phyloP scores from a whole-genome alignment of 306 rosid species.

The Hippophae rhamnoides region DNA sequence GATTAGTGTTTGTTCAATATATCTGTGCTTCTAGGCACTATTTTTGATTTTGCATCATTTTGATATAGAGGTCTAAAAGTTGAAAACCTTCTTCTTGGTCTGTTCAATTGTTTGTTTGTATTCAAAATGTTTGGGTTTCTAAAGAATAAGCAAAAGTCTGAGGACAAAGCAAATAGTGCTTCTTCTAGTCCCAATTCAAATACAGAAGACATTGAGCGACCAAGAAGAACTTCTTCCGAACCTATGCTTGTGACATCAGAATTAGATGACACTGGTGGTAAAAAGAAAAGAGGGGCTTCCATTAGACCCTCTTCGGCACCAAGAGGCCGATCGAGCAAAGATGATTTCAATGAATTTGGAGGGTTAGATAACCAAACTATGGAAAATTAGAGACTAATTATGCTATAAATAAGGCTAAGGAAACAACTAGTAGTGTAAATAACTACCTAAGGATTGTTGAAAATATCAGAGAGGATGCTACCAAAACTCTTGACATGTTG shows the following conservation, averaged over 20 bases:
- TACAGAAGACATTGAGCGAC: conserved; percentile 23
- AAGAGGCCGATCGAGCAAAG: conserved; percentile 31
- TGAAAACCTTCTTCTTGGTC: background rate
- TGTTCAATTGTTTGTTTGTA: background rate
- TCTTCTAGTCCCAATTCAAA: conserved; percentile 27
- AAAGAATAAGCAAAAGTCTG: conserved; percentile 45
- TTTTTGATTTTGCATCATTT: background rate
- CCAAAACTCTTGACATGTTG: conserved; percentile 76
- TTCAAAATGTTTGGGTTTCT: conserved; percentile 35
- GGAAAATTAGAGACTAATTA: conserved; percentile 66
- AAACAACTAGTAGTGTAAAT: conserved; percentile 64
- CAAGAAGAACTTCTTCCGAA: conserved; percentile 63
- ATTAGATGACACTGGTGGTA: conserved; percentile 32
- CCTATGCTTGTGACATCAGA: conserved; percentile 37
- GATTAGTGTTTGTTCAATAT: background rate
- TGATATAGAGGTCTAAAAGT: background rate
- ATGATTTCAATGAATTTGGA: conserved; percentile 43
- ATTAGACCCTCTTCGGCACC: conserved; percentile 21
- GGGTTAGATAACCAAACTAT: conserved; percentile 69
- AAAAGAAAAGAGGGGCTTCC: conserved; percentile 34
- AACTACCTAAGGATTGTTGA: conserved; percentile 74
- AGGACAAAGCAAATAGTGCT: conserved; percentile 23
- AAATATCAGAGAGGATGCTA: conserved; percentile 68
- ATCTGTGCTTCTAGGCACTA: background rate
- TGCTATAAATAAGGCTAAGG: conserved; percentile 63